Conservation (phyloP, 2,329 filamentous ascomycete species). For the Epichloe uncinata region DNA sequence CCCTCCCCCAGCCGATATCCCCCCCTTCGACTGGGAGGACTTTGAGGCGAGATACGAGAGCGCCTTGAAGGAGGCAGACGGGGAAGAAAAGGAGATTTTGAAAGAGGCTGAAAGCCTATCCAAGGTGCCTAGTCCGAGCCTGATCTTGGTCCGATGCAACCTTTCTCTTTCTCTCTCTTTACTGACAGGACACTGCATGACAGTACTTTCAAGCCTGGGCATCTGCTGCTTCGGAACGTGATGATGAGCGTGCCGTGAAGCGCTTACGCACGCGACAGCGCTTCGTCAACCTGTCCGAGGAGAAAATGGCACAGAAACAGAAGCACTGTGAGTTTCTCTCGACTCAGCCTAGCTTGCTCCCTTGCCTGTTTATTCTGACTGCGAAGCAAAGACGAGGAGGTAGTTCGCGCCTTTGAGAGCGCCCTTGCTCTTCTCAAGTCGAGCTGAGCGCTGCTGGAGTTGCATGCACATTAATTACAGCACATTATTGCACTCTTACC, state of each 20-base stretch:
- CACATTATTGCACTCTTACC: too few relatives aligned
- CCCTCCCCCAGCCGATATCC: conserved; percentile 36
- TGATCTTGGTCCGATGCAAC: background rate
- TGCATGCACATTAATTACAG: background rate
- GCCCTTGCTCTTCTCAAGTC: conserved; percentile 40
- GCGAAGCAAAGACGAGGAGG: conserved; percentile 29
- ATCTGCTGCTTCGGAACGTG: conserved; percentile 54
- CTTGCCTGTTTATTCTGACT: conserved; percentile 8
- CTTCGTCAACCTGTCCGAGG: conserved; percentile 63
- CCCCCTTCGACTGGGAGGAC: conserved; percentile 62
- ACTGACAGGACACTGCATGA: background rate
- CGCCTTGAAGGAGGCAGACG: conserved; percentile 48
- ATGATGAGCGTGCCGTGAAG: conserved; percentile 65
- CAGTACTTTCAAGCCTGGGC: conserved; percentile 77
- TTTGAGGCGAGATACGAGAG: conserved; percentile 57
- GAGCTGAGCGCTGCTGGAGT: conserved; percentile 11
- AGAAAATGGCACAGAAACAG: conserved; percentile 58
- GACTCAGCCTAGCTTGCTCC: background rate
- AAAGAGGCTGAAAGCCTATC: conserved; percentile 56
- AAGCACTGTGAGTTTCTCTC: conserved; percentile 53
- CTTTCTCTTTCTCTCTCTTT: background rate
- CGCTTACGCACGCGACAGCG: conserved; percentile 67
- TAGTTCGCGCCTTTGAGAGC: conserved; percentile 49
- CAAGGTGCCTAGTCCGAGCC: conserved; percentile 31
- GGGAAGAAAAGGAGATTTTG: conserved; percentile 50